phyloP scores from a whole-genome alignment of 495 filamentous ascomycete species.

The Talaromyces proteolyticus region DNA sequence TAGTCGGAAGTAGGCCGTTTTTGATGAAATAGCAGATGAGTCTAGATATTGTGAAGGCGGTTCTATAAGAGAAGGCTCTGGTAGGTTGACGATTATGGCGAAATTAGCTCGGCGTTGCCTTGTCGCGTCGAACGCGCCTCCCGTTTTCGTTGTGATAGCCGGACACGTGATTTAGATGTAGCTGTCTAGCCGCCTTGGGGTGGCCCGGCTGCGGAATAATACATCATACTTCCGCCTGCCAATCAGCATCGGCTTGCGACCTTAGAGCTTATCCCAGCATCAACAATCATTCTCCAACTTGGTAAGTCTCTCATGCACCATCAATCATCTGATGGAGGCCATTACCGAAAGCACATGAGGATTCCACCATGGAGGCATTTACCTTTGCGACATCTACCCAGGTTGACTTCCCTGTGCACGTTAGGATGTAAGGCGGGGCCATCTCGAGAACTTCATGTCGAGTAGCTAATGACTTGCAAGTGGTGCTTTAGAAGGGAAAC shows the following conservation, averaged over 20 bases:
- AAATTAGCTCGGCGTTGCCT: too few species aligned
- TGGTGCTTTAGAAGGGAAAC: conserved; percentile 81
- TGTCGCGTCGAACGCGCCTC: too few species aligned
- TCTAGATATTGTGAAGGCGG: too few species aligned
- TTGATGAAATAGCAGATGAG: too few species aligned
- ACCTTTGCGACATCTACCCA: conserved; percentile 84
- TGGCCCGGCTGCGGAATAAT: too few species aligned
- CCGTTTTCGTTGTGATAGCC: too few species aligned
- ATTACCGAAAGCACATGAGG: neutral
- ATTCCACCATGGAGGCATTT: conserved; percentile 77
- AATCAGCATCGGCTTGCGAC: neutral
- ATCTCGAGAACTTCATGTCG: neutral
- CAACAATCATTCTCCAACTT: neutral
- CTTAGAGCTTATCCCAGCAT: neutral
- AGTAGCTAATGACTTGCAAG: conserved; percentile 34
- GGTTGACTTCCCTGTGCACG: conserved; percentile 69
- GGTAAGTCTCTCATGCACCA: neutral
- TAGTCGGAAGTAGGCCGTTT: too few species aligned
- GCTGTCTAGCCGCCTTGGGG: too few species aligned
- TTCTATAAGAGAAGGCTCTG: too few species aligned
- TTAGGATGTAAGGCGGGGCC: conserved; percentile 64
- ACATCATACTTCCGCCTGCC: neutral
- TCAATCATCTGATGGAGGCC: neutral
- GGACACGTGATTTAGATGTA: too few species aligned
- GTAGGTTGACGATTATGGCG: too few species aligned